A percentile compares a stretch with the other conserved stretches of the same genome.
These are phyloP conservation scores for Termitomyces titanicus DNA, from an alignment of 768 basidiomycete genomes.

Conservation along the genomic window DNA sequence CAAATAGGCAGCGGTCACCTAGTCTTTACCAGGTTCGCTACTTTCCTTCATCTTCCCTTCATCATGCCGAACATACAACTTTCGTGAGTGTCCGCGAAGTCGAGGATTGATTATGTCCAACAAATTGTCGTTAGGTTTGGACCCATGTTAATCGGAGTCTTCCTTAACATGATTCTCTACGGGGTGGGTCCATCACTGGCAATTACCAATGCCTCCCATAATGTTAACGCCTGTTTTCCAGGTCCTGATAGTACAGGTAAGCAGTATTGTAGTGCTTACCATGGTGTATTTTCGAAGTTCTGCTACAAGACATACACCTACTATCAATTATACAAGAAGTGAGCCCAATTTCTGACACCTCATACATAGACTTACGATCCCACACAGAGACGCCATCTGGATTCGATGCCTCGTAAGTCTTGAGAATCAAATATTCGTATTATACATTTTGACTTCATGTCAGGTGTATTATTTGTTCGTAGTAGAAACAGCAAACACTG, in stretches of 20 bases:
- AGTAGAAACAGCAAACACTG: conserved; percentile 21
- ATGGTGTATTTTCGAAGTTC: background rate
- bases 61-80: conserved; percentile 17
- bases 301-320: conserved; percentile 14
- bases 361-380: background rate
- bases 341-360: background rate
- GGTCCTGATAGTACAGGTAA: background rate
- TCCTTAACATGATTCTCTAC: conserved; percentile 30
- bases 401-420: background rate
- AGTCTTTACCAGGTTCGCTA: background rate
- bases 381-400: background rate
- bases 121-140: conserved; percentile 17
- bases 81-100: background rate
- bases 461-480: conserved; percentile 23
- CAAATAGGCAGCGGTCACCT: background rate
- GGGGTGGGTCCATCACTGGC: conserved; percentile 1
- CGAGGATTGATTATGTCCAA: background rate
- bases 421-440: background rate
- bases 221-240: background rate
- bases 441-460: background rate
- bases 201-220: too few species aligned
- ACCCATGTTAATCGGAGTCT: conserved; percentile 29
- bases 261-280: too few species aligned
- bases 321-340: conserved; percentile 17
- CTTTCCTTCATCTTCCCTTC: background rate